Evolutionary conservation across 2,329 filamentous ascomycete species (phyloP).

Genomic region (Chaetomiaceae sp.): DNA sequence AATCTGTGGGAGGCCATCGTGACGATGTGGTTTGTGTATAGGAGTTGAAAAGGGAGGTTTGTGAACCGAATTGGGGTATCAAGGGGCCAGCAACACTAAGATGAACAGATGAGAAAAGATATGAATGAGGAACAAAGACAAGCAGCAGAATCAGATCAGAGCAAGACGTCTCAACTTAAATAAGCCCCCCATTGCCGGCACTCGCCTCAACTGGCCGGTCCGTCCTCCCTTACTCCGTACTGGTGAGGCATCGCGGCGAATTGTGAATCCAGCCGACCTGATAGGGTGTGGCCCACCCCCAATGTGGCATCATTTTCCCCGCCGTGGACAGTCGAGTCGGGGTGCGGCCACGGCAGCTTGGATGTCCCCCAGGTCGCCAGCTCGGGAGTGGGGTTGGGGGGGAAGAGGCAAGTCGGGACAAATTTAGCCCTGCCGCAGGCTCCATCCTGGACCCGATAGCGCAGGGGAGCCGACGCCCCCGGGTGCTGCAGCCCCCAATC

Average conservation of each 20-base stretch:
- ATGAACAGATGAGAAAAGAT: not conserved
- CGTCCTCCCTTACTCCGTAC: constrained; percentile 4
- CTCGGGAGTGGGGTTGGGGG: constrained; percentile 24
- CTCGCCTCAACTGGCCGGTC: constrained; percentile 1
- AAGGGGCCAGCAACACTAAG: not conserved
- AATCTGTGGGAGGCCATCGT: constrained; percentile 41
- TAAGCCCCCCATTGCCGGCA: constrained; percentile 8
- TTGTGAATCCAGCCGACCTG: constrained; percentile 18
- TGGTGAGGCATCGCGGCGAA: constrained; percentile 2
- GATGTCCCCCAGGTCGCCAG: constrained; percentile 16
- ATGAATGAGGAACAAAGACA: constrained; percentile 1
- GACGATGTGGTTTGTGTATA: constrained; percentile 7
- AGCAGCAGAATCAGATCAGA: not conserved
- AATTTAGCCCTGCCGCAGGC: constrained; percentile 25
- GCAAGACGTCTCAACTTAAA: constrained; percentile 14
- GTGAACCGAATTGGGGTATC: not conserved
- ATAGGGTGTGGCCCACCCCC: constrained; percentile 19
- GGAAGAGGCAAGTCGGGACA: constrained; percentile 23
- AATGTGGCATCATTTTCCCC: constrained; percentile 26
- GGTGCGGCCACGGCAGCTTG: constrained; percentile 23
- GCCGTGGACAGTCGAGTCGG: constrained; percentile 21
- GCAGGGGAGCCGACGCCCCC: not conserved
- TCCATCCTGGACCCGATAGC: not conserved
- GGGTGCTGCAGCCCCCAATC: not conserved
- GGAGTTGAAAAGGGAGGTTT: not conserved